Conservation (phyloP, 129 eudicot genomes). For the sunflower (Helianthus annuus) region DNA sequence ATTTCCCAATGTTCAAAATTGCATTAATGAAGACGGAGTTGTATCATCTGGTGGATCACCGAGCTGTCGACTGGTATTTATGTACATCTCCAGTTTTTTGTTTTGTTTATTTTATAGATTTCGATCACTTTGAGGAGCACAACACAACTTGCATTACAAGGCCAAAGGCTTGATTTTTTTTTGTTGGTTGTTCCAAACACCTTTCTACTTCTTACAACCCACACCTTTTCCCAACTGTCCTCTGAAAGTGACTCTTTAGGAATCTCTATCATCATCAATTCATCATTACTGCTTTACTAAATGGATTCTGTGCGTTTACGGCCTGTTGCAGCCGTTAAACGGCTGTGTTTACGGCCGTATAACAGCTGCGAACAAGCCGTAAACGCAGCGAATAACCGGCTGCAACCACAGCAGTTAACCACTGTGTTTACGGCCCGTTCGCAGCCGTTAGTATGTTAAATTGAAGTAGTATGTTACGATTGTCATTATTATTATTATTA, state of each 20-base stretch:
- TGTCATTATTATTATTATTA: no score
- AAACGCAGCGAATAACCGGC: no score
- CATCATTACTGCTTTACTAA: not conserved
- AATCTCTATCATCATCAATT: not conserved
- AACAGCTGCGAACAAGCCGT: no score
- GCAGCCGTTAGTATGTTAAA: no score
- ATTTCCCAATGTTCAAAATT: no score
- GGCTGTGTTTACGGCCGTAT: no score
- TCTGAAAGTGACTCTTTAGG: not conserved
- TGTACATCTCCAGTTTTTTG: not conserved
- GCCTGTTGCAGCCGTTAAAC: no score
- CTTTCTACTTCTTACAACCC: no score
- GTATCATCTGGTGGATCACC: constrained; percentile 64
- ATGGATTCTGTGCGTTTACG: no score
- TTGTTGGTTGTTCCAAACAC: not conserved
- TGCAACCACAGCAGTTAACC: no score
- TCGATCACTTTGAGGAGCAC: not conserved
- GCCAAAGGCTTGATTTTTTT: not conserved
- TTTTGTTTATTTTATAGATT: not conserved
- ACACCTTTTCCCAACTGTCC: not conserved
- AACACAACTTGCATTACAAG: not conserved
- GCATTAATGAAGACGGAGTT: constrained; percentile 64
- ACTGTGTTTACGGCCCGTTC: no score
- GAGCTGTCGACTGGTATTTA: constrained; percentile 30
- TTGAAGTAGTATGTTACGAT: no score